Base-by-base conservation (phyloP, 164 flowering plant species). In the Annona squamosa region DNA sequence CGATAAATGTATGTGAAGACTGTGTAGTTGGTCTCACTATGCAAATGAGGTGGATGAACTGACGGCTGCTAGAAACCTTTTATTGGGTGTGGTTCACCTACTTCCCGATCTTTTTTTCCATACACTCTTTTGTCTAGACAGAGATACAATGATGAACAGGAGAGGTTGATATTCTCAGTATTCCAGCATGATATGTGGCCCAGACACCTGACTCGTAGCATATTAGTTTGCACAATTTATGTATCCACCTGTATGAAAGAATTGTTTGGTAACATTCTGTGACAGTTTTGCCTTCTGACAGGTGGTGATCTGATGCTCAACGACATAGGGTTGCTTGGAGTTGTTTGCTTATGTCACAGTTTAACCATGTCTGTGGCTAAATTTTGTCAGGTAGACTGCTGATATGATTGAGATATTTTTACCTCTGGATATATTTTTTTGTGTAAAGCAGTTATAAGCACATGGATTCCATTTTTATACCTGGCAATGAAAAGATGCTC, bases 231-330 rank as follows among this genome's bases (percentile, higher is more conserved):
- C 4, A n/a, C 7, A 42, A n/a, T 19, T 7, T 41, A 5, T 16
- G 63, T 5, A 12, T n/a, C 57, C 19, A 52, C 67, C 4, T 64
- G 67, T 19, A 64, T 19, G 44, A 19, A 3, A 13, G 12, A 64
- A 4, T 64, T 65, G 6, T 76, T 48, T 16, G 7, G 1, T 46
- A 64, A 37, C 69, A 43, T 37, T 26, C 44, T 63, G 65, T 71
- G 48, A 75, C 56, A 5, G 48, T 57, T 74, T 46, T 46, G 45
- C 5, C 37, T 16, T 79, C 46, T 69, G 42, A 46, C 78, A 87
- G 93, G 85, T 80, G 93, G 93, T 45, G 80, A 84, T 72, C 84
- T 89, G 44, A 81, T 87, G 63, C 84, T 87, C 75, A 86, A 85
- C 81, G 85, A 82, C 79, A 82, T 80, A 46, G 90, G 90, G 42